phyloP scores from a whole-genome alignment of 2,329 filamentous ascomycete species.

The Nemania sp. region DNA sequence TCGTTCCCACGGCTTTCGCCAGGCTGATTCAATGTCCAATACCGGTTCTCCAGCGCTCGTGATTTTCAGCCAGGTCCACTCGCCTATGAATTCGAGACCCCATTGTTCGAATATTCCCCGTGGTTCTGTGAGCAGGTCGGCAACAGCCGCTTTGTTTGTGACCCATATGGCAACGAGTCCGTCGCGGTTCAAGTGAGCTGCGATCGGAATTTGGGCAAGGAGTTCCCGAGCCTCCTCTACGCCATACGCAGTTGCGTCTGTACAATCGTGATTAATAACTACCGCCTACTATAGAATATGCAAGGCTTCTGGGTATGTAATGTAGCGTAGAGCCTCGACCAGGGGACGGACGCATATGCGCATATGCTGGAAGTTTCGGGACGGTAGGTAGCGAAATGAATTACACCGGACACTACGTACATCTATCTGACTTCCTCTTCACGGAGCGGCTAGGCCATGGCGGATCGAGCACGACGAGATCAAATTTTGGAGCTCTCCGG shows the following conservation, averaged over 20 bases:
- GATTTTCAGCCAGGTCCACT: constrained; percentile 82
- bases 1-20: constrained; percentile 78
- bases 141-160: constrained; percentile 68
- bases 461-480: constrained; percentile 73
- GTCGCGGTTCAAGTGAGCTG: constrained; percentile 53
- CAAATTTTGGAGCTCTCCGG: constrained; percentile 55
- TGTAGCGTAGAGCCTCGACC: too few species aligned
- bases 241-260: constrained; percentile 46
- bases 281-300: neutral
- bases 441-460: constrained; percentile 83
- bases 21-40: constrained; percentile 59
- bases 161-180: constrained; percentile 75
- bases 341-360: too few species aligned
- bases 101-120: constrained; percentile 69
- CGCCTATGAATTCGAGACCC: constrained; percentile 66
- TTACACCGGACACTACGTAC: constrained; percentile 38
- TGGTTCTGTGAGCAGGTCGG: constrained; percentile 56
- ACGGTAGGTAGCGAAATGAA: too few species aligned
- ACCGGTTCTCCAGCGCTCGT: constrained; percentile 68
- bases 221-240: constrained; percentile 53
- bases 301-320: neutral
- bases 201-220: constrained; percentile 59
- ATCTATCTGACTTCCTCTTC: constrained; percentile 57
- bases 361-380: too few species aligned
- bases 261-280: neutral